Evolutionary conservation across 805 yeast genomes (phyloP), one percentile per base, ranked within the genome.

Genomic region (Wickerhamiella bombiphila): DNA sequence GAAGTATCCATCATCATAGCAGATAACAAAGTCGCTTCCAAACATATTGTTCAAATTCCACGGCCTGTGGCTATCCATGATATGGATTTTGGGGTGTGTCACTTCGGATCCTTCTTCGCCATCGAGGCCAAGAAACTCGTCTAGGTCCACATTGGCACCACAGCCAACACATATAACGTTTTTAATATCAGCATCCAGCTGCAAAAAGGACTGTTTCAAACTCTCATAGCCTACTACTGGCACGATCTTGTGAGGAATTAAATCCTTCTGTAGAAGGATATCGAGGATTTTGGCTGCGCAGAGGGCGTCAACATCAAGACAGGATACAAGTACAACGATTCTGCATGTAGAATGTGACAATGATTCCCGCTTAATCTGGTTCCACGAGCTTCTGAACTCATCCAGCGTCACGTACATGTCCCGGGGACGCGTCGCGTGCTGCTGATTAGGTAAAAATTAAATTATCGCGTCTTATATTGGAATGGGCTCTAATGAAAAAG

Each of bases 211-310:
- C 18, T 51, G 53, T 45, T 72, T 40, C 44, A 93, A 61, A 47
- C 85, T 95, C 8, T 76, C 59, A 53, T 83, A 88, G 1, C 99
- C 99, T 15, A 82, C 85, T 8, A 91, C 88, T 0, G 99, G 98
- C 8, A 83, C 74, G 37, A 85, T 64, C 56, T 88, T 94, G 54
- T 76, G 81, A 44, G 85, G 93, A 13, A 91, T 74, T 50, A 88
- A 66, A 48, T 82, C 88, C 45, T 78, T 76, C 58, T 82, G 78
- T 45, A 91, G 65, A 34, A 82, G 61, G 29, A 66, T 57, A 15
- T 85, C 66, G 18, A 91, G 61, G 52, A 85, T 79, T 53, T 74
- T 77, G 22, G 93, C 74, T 0, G 94, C 81, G 61, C 96, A 88
- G 13, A 91, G 63, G 29, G 97, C 83, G 60, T 91, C 99, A 21